phyloP scores from a whole-genome alignment of 1,284 basidiomycete species.

The Leucoagaricus sp. region DNA sequence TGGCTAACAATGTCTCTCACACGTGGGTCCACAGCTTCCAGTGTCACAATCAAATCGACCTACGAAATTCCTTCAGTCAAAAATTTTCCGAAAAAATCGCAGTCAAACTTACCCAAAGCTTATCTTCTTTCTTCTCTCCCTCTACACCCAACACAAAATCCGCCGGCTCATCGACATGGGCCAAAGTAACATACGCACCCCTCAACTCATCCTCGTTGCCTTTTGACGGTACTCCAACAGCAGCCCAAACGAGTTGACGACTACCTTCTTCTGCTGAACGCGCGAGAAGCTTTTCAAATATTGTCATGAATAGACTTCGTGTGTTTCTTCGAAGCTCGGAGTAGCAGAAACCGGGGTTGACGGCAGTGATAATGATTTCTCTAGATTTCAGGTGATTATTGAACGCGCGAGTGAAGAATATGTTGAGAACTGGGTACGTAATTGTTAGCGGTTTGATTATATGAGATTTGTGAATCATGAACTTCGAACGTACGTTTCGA shows the following conservation, averaged over 20 bases:
- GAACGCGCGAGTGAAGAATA: conserved; percentile 43
- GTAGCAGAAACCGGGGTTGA: conserved; percentile 50
- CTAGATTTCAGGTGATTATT: conserved; percentile 33
- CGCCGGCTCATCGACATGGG: conserved; percentile 38
- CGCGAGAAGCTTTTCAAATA: conserved; percentile 28
- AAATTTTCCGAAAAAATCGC: too few species aligned
- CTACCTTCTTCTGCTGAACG: conserved; percentile 42
- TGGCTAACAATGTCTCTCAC: too few species aligned
- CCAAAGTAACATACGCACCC: conserved; percentile 36
- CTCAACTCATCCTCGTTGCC: conserved; percentile 36
- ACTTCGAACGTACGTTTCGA: conserved; percentile 33
- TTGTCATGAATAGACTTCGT: conserved; percentile 16
- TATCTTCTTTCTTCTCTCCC: too few species aligned
- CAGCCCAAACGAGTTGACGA: conserved; percentile 42
- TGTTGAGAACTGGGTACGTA: conserved; percentile 36
- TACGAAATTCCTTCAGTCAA: too few species aligned
- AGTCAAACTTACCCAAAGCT: too few species aligned
- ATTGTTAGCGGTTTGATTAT: too few species aligned
- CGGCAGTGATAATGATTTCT: conserved; percentile 36
- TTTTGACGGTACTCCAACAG: conserved; percentile 31
- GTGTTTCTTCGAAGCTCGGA: conserved; percentile 38
- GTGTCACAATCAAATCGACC: too few species aligned
- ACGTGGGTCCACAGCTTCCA: too few species aligned
- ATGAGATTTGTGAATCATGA: too few species aligned
- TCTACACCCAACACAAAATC: conserved; percentile 45